Conservation (phyloP, 2,329 filamentous ascomycete genomes). For the Stemphylium beticola region DNA sequence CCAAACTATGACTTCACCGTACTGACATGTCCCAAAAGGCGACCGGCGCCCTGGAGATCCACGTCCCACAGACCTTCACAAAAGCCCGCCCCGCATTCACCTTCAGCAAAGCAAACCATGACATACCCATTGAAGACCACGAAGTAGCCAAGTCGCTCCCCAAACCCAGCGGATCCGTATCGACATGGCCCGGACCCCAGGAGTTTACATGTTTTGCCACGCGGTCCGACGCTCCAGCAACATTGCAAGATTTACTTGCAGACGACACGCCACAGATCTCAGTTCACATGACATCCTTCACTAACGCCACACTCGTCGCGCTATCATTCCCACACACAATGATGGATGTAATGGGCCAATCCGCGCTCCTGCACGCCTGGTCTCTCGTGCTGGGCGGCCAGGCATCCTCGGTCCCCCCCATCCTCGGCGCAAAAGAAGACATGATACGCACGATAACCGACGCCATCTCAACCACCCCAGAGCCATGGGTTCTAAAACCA, state of each 20-base stretch:
- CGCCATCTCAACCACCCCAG: conserved; percentile 3
- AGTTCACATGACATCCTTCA: conserved; percentile 58
- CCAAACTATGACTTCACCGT: neutral
- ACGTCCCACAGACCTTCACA: conserved; percentile 48
- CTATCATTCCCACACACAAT: conserved; percentile 57
- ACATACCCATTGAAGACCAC: conserved; percentile 52
- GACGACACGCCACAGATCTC: conserved; percentile 55
- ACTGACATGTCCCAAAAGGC: conserved; percentile 19
- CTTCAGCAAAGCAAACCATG: conserved; percentile 48
- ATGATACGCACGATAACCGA: conserved; percentile 30
- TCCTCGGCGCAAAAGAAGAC: conserved; percentile 43
- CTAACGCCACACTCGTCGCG: conserved; percentile 58
- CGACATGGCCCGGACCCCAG: conserved; percentile 5
- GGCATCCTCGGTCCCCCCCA: conserved; percentile 48
- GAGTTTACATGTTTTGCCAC: conserved; percentile 13
- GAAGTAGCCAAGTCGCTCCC: conserved; percentile 50
- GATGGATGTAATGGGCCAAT: conserved; percentile 55
- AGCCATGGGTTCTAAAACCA: conserved; percentile 21
- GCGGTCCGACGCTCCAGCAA: conserved; percentile 15
- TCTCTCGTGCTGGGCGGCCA: conserved; percentile 53
- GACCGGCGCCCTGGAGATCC: conserved; percentile 45
- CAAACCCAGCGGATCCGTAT: conserved; percentile 4
- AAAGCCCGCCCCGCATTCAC: conserved; percentile 49
- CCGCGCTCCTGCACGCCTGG: conserved; percentile 56
- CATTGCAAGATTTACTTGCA: conserved; percentile 16